Evolutionary conservation across 108 stramenopile species (phyloP).

Genomic region (Skeletonema grethae): DNA sequence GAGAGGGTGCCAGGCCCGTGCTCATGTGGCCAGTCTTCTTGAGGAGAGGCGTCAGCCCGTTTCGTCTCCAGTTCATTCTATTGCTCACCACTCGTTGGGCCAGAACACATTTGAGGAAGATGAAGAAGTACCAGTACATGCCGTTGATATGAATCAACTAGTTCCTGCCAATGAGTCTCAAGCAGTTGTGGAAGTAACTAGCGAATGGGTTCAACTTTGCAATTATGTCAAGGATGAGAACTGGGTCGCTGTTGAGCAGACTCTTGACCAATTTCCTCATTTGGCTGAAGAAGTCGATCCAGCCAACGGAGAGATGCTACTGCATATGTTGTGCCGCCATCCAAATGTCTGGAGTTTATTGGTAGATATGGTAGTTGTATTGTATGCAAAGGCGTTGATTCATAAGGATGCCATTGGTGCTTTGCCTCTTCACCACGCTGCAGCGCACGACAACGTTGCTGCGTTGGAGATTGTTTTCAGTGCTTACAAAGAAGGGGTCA

Average conservation of each 20-base stretch:
- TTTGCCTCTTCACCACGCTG: constrained; percentile 78
- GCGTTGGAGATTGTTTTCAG: constrained; percentile 79
- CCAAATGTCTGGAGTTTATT: constrained; percentile 73
- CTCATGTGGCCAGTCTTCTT: constrained; percentile 15
- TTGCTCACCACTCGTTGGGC: constrained; percentile 17
- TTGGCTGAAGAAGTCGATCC: constrained; percentile 70
- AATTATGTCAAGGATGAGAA: constrained; percentile 77
- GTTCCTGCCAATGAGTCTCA: constrained; percentile 18
- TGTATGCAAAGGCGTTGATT: constrained; percentile 82
- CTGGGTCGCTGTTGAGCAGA: constrained; percentile 79
- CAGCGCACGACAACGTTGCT: constrained; percentile 72
- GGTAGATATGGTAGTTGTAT: constrained; percentile 80
- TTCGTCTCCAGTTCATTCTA: constrained; percentile 37
- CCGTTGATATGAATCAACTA: constrained; percentile 5
- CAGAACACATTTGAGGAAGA: constrained; percentile 5
- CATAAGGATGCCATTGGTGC: constrained; percentile 88
- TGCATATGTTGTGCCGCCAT: constrained; percentile 82
- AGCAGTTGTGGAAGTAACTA: constrained; percentile 23
- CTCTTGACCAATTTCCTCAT: constrained; percentile 74
- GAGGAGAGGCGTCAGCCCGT: constrained; percentile 38
- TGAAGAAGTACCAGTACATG: constrained; percentile 1
- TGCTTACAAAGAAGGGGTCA: constrained; percentile 84
- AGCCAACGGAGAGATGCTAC: constrained; percentile 73
- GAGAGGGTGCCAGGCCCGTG: constrained; percentile 37
- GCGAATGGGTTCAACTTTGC: constrained; percentile 55